Evolutionary conservation across 495 filamentous ascomycete species (phyloP).

Genomic region (Aspergillus incahuasiensis): DNA sequence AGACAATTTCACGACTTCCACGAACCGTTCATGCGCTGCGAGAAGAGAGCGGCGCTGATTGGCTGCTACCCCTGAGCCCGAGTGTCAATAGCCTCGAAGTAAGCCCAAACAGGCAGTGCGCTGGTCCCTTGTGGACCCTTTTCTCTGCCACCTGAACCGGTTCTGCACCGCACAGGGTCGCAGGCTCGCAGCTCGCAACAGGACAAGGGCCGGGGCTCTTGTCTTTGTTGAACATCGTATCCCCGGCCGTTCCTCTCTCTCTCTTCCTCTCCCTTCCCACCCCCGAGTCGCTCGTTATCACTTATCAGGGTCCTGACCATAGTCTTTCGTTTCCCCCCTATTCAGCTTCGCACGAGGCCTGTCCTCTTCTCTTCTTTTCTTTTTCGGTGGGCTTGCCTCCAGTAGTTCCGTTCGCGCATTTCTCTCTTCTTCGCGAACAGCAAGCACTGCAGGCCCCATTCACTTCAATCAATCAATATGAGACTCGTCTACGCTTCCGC

Average conservation of each 20-base stretch:
- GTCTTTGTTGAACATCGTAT: conserved; percentile 13
- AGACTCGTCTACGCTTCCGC: conserved; percentile 31
- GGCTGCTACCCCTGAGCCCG: conserved; percentile 12
- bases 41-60: conserved; percentile 6
- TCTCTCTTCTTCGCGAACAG: conserved; percentile 4
- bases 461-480: conserved; percentile 32
- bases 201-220: conserved; percentile 2
- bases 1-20: conserved; percentile 8
- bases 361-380: not conserved
- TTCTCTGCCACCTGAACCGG: conserved; percentile 4
- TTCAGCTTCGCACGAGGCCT: conserved; percentile 1
- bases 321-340: conserved; percentile 16
- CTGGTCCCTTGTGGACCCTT: conserved; percentile 14
- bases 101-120: conserved; percentile 7
- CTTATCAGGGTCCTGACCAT: conserved; percentile 16
- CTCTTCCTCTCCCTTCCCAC: conserved; percentile 17
- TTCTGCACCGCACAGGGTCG: not conserved
- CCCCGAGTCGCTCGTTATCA: conserved; percentile 23
- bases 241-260: not conserved
- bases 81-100: conserved; percentile 16
- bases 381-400: conserved; percentile 1
- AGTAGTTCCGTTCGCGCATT: not conserved
- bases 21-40: conserved; percentile 17
- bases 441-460: conserved; percentile 5
- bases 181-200: not conserved